Evolutionary conservation across 1,284 basidiomycete species (phyloP).

Genomic region (Pseudozyma pruni): DNA sequence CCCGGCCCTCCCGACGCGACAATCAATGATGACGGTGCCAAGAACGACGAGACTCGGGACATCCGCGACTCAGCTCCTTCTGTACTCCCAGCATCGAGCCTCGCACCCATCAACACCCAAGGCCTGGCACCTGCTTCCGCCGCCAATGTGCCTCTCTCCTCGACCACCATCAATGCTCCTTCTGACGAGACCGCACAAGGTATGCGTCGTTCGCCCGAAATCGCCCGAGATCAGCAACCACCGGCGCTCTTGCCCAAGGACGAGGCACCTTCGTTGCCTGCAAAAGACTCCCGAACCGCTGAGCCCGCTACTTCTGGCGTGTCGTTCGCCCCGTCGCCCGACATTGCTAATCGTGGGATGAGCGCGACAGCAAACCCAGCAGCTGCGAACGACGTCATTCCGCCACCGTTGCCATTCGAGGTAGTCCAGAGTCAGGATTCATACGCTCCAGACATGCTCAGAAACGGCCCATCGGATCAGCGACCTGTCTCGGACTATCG

Average conservation of each 20-base stretch:
- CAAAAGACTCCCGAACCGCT: constrained; percentile 17
- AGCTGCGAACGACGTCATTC: constrained; percentile 44
- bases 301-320: background rate
- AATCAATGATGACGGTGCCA: background rate
- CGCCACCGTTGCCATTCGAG: constrained; percentile 48
- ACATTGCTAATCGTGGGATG: background rate
- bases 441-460: constrained; percentile 18
- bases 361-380: constrained; percentile 1
- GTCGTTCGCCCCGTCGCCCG: constrained; percentile 4
- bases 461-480: constrained; percentile 34
- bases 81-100: constrained; percentile 3
- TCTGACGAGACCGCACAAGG: constrained; percentile 36
- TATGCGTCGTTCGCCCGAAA: constrained; percentile 27
- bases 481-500: constrained; percentile 58
- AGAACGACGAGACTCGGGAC: constrained; percentile 3
- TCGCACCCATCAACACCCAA: constrained; percentile 38
- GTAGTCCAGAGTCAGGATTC: constrained; percentile 13
- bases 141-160: constrained; percentile 24
- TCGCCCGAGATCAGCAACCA: constrained; percentile 1
- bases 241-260: constrained; percentile 3
- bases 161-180: constrained; percentile 29
- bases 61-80: background rate
- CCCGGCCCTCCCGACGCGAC: constrained; percentile 1
- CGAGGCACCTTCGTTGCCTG: constrained; percentile 17
- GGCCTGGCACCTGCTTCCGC: constrained; percentile 22